Evolutionary conservation across 768 basidiomycete species (phyloP), one percentile per base, ranked within the genome.

Genomic region (Boletales sp.): DNA sequence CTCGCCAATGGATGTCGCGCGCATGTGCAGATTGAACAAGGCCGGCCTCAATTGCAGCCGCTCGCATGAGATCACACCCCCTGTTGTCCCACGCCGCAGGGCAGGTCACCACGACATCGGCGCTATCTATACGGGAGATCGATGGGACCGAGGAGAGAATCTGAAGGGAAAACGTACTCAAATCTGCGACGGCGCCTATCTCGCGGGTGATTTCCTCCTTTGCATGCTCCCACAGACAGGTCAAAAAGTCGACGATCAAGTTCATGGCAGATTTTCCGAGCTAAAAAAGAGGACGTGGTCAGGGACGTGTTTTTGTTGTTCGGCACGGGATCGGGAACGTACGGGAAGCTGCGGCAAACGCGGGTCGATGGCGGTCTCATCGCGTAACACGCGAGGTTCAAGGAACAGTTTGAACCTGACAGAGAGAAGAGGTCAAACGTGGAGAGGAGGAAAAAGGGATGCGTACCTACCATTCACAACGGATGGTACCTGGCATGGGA

Each of bases 11-110:
- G 17, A 71, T 70, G 57, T 94, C 91, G 14, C 84, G 83, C 14
- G 86, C 83, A 40, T 76, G 71, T 6, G 85, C 72, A 41, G 82
- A 83, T 56, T 83, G 83, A 12, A 93, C 91, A 6, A 94, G 76
- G 0, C 87, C 87, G 7, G 90, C 90, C 19, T 75, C 72, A 51
- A 94, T 86, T 14, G 91, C 90, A 38, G 88, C 87, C 44, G 84
- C 84, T 18, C 90, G 79, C 91, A 93, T 93, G 57, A 91, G 77
- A 51, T 86, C 84, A 59, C 87, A 90, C 0, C 89, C 90, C 55
- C 76, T 83, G 1, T 86, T 89, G 63, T 94, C 90, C 91, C 90
- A 94, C 17, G 90, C 91, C 13, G 91, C 91, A 47, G 91, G 91
- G 5, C 92, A 90, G 3, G 88, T 92, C 49, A 94, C 70, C 77